Base-by-base conservation (phyloP, 306 rosid genomes). In the Mucuna pruriens region DNA sequence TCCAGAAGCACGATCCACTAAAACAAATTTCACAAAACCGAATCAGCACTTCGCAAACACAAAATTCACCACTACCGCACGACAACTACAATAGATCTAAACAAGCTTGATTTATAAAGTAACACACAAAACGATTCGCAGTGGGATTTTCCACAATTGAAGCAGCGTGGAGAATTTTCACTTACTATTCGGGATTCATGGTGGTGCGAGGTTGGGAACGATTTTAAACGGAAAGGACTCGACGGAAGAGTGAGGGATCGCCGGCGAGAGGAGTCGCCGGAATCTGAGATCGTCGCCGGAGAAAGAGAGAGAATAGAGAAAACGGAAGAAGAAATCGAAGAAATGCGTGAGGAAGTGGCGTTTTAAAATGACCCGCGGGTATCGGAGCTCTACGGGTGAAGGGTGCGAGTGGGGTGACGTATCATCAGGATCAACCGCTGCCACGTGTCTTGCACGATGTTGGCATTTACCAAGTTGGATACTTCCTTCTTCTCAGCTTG, bases 161-260 rank as follows among this genome's bases (percentile, higher is more conserved):
- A 74, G 81, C 25, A 39, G 34, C 71, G 34, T 60, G 22, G 7
- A 58, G 58, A 75, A 79, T 77, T 82, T 11, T 76, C 66, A 86
- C 99, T 85, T 85, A 95, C 99, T 95, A 95, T 86, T 95, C 99
- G 78, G 99, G 98, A 89, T 91, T 95, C 99, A 95, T 95, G 91
- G 83, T 66, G 75, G 62, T 2, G 76, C 13, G 74, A 66, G 80
- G 84, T 31, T 6, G 52, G 62, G 64, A 83, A 66, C 75, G 82
- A 71, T 63, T 61, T 1, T 71, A 91, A 79, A 75, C 84, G 60
- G 45, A 54, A 26, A 15, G 71, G 67, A 25, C 6, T 63, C 34
- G 49, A 23, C 7, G 64, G 39, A 70, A 12, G 7, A 40, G 12
- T 1, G 15, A 49, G 49, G 51, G 57, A 15, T 75, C 9, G 26